Conservation (phyloP, 305 asterid species). For the Solanum chacoense region DNA sequence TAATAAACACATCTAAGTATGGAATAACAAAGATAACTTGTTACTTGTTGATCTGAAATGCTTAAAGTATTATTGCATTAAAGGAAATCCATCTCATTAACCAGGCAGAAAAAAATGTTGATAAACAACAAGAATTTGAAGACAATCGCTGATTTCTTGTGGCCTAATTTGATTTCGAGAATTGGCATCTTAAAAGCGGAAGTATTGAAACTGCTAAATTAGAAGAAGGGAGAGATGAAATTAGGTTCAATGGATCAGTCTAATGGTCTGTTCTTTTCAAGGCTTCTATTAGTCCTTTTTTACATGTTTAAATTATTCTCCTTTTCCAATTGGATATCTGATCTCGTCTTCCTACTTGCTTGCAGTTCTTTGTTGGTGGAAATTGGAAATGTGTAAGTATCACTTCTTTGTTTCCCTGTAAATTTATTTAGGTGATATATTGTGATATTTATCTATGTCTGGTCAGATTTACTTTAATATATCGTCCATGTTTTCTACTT, state of each 20-base stretch:
- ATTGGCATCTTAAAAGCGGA: neutral
- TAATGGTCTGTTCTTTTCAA: neutral
- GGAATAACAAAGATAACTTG: neutral
- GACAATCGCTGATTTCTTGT: neutral
- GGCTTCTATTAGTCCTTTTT: neutral
- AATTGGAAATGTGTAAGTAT: constrained; percentile 95
- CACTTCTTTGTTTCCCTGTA: neutral
- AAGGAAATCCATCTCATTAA: neutral
- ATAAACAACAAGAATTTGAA: neutral
- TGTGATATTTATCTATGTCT: neutral
- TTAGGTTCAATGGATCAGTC: neutral
- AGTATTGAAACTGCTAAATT: neutral
- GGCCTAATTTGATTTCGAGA: neutral
- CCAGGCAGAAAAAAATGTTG: neutral
- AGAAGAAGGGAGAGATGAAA: neutral
- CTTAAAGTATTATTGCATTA: neutral
- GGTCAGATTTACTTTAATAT: neutral
- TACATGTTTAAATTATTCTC: neutral
- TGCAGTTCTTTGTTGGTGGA: constrained; percentile 98
- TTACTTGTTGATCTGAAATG: neutral
- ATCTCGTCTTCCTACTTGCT: constrained; percentile 8
- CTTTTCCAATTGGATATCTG: neutral
- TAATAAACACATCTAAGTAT: neutral
- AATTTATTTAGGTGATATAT: neutral
- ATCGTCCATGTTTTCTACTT: neutral